Percentiles rank a stretch among this genome's conserved stretches.
Conservation (phyloP, 208 protist genomes). For the Leptomonas pyrrhocoris region DNA sequence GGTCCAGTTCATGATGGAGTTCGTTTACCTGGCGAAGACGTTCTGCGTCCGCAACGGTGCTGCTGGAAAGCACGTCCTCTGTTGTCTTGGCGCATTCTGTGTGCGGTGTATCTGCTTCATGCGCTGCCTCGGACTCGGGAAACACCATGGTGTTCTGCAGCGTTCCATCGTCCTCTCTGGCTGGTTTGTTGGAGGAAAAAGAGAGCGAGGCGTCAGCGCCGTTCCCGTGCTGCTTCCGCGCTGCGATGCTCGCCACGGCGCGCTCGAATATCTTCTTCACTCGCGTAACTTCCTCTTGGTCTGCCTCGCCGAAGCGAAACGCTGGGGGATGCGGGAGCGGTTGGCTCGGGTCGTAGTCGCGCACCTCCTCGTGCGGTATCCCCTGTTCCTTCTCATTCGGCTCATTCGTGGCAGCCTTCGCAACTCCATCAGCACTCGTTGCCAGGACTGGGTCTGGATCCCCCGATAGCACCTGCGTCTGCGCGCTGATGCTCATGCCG, state of each 20-base stretch:
- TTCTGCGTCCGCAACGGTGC: not conserved
- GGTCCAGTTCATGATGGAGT: slow-evolving; percentile 25
- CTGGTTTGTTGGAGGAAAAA: not conserved
- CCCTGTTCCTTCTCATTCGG: not conserved
- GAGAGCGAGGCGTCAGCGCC: not conserved
- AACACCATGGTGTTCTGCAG: not conserved
- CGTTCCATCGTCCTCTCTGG: not conserved
- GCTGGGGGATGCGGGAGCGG: slow-evolving; percentile 28
- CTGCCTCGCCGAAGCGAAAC: slow-evolving; percentile 16
- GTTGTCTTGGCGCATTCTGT: not conserved
- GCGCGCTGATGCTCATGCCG: slow-evolving; percentile 28
- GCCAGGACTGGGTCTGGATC: slow-evolving; percentile 13
- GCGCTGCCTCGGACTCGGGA: no score
- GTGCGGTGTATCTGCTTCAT: no score
- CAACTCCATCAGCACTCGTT: not conserved
- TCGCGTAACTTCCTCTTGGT: slow-evolving; percentile 9
- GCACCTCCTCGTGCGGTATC: slow-evolving; percentile 20
- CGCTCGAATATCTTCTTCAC: slow-evolving; percentile 27
- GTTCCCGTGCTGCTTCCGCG: not conserved
- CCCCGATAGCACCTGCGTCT: slow-evolving; percentile 32
- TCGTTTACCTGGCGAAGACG: slow-evolving; percentile 14
- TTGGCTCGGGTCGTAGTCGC: slow-evolving; percentile 17
- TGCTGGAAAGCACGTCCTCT: not conserved
- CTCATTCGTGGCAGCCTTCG: not conserved
- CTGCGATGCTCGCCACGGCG: slow-evolving; percentile 25